These are phyloP conservation scores for Nidula microcarpa DNA, from an alignment of 768 basidiomycete species.

Conservation along the genomic window DNA sequence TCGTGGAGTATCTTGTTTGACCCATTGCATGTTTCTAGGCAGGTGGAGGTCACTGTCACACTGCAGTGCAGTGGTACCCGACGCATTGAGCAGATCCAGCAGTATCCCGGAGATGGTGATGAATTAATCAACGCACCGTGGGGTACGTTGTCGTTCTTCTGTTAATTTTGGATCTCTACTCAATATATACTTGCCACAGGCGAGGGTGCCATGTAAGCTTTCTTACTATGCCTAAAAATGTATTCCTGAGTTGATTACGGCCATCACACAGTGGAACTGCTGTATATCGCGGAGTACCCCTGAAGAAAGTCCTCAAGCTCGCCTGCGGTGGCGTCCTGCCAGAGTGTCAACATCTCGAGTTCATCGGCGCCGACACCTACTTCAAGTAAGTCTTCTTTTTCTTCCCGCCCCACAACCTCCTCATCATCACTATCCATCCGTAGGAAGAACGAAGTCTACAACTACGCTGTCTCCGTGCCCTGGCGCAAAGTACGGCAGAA, in stretches of 20 bases:
- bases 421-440: not conserved
- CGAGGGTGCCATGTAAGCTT: constrained; percentile 45
- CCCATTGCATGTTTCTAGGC: constrained; percentile 20
- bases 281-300: constrained; percentile 47
- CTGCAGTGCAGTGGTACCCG: constrained; percentile 53
- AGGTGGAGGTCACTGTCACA: constrained; percentile 48
- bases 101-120: constrained; percentile 54
- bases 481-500: constrained; percentile 42
- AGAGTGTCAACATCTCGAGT: constrained; percentile 48
- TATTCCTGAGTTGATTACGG: not conserved
- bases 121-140: constrained; percentile 51
- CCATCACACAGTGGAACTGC: constrained; percentile 38
- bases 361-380: constrained; percentile 56
- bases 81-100: constrained; percentile 46
- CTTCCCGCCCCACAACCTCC: not conserved
- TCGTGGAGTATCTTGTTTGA: not conserved
- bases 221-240: not conserved
- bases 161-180: not conserved
- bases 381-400: constrained; percentile 35
- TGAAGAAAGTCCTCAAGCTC: constrained; percentile 50
- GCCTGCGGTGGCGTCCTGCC: constrained; percentile 48
- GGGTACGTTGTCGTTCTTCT: constrained; percentile 18
- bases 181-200: constrained; percentile 10
- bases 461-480: constrained; percentile 45
- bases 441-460: constrained; percentile 30